Evolutionary conservation across 2,329 filamentous ascomycete genomes (phyloP), one percentile per base, ranked within the genome.

Genomic region (Capronia americana): DNA sequence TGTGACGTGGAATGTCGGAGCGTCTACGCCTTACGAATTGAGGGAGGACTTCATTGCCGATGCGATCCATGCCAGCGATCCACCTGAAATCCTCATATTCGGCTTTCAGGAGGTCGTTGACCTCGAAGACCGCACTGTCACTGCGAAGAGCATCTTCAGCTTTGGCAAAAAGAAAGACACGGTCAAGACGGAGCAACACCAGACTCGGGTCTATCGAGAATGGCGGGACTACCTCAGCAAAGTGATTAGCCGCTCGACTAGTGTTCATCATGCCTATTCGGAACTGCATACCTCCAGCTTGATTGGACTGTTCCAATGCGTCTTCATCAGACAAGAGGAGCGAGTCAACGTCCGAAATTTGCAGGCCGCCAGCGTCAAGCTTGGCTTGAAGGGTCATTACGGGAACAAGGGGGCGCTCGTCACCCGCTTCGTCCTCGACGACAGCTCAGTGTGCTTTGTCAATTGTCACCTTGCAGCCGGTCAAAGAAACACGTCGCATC

Each of bases 31-130:
- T 0, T 89, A 88, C 65, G 91, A 89, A 74, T 82, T 98, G 38
- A 86, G 91, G 62, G 86, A 87, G 11, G 84, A 85, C 51, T 98
- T 98, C 77, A 91, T 98, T 74, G 88, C 88, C 70, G 88, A 94
- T 64, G 85, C 96, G 17, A 83, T 99, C 28, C 86, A 89, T 70
- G 87, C 86, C n/a, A 89, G 90, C 68, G 86, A 90, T 46, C 88
- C 90, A 7, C 92, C 95, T 0, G 95, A 98, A 72, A 93, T 99
- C 57, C 80, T 98, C 2, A 87, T 98, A 0, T 99, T 99, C 82
- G 94, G 93, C 1, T 99, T 99, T 77, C 95, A 99, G 78, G 95
- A 99, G 78, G 85, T 99, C n/a, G 95, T 99, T 3, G 95, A 99
- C 75, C 83, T 99, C 7, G 95, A 99, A 77, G 92, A 99, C 80